Evolutionary conservation across 73 alveolate genomes (phyloP), one percentile per base, ranked within the genome.

Genomic region (Effrenium voratum): DNA sequence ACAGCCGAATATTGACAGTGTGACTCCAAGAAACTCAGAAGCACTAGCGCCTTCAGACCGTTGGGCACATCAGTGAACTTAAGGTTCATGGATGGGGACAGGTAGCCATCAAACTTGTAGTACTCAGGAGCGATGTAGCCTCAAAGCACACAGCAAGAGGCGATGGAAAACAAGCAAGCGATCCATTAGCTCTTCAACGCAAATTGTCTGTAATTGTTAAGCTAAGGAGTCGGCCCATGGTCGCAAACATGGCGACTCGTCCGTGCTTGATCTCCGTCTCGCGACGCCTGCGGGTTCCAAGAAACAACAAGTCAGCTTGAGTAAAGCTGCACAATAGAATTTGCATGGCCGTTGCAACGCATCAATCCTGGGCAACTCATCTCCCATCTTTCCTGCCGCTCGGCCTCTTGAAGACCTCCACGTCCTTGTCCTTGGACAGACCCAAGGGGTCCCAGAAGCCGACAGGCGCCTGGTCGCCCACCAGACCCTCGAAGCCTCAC

Each of bases 391-490:
- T 40, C 26, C 41, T 30, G 34, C n/a, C 40, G 41, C 26, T 1
- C 47, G 22, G 86, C 57, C 84, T 34, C 84, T 73, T 73, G 84
- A 73, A 73, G 36, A 38, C 50, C 52, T 73, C 84, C 52, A 41
- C 84, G 50, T 73, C 84, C 55, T 16, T n/a, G 50, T 73, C 84
- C 84, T 73, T 73, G 52, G 84, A 73, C 26, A 73, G 36, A 16
- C 84, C 84, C 30, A 73, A 50, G 30, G 84, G 84, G 84, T 73
- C 84, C 84, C 84, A 73, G 84, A 38, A 73, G 84, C 84, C 84
- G 52, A 73, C 52, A 12, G 84, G 84, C 6, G 84, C 84, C 84
- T 73, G 84, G 52, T 73, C 84, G 50, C 84, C 88, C 41, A 46
- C 41, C 30, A 77, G 40, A 0, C 88, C 88, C 36, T 77, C 66